Conservation (phyloP, 75 land plant species). For the Chamaecyparis obtusa region DNA sequence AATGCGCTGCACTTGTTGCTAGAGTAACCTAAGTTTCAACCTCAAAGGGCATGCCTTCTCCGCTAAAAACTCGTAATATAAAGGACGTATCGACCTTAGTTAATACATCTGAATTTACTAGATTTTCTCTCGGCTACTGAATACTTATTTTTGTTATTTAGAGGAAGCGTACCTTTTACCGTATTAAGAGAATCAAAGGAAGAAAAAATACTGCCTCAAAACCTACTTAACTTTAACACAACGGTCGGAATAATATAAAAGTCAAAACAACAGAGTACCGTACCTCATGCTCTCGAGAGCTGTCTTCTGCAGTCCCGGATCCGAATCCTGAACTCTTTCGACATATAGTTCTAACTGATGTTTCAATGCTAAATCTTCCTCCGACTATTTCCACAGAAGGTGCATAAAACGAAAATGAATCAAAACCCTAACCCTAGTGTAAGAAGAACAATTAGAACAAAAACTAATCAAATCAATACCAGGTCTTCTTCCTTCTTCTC, state of each 20-base stretch:
- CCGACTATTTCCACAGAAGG: slow-evolving; percentile 53
- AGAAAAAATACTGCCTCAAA: not conserved
- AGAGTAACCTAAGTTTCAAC: not conserved
- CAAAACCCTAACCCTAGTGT: slow-evolving; percentile 2
- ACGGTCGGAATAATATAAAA: not conserved
- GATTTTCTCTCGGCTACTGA: not conserved
- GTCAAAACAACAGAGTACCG: not conserved
- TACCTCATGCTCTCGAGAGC: slow-evolving; percentile 99
- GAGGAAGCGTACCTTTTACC: not conserved
- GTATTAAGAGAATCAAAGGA: not conserved
- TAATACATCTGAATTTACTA: not conserved
- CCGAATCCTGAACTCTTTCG: slow-evolving; percentile 87
- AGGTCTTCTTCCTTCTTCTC: slow-evolving; percentile 96
- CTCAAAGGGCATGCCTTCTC: not conserved
- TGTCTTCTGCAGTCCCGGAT: slow-evolving; percentile 82
- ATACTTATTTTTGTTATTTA: not conserved
- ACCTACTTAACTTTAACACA: not conserved
- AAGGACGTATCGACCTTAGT: not conserved
- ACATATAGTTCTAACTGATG: slow-evolving; percentile 95
- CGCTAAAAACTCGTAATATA: not conserved
- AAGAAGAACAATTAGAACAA: not conserved
- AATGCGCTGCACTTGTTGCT: not conserved
- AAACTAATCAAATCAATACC: slow-evolving; percentile 21
- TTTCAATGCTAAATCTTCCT: slow-evolving; percentile 92
- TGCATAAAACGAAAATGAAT: not conserved